A percentile compares a stretch with the other conserved stretches of the same genome.
Conservation (phyloP, 2,329 filamentous ascomycete genomes). For the Apiospora phragmitis region DNA sequence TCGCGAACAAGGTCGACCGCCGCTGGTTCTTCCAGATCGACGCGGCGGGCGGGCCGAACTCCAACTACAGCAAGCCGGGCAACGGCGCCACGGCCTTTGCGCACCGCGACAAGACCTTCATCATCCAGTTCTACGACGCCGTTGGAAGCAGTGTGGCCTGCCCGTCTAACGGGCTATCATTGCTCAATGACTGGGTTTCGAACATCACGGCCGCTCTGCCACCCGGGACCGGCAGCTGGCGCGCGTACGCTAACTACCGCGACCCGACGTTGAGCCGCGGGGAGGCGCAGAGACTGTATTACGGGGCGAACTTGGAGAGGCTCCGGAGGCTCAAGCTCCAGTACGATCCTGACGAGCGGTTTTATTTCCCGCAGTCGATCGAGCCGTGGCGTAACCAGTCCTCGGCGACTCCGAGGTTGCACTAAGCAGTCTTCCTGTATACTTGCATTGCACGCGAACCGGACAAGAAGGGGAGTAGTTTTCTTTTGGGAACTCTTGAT, state of each 20-base stretch:
- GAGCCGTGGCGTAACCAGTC: not conserved
- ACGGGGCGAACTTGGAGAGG: slow-evolving; percentile 38
- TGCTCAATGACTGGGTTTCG: slow-evolving; percentile 29
- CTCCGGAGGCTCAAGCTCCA: slow-evolving; percentile 40
- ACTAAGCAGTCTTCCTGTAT: not conserved
- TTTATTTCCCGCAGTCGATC: slow-evolving; percentile 37
- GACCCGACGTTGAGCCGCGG: slow-evolving; percentile 48
- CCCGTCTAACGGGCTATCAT: slow-evolving; percentile 25
- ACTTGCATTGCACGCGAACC: too few species aligned
- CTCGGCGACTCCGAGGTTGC: not conserved
- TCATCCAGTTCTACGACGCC: slow-evolving; percentile 49
- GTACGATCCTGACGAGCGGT: slow-evolving; percentile 41
- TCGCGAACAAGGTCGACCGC: slow-evolving; percentile 32
- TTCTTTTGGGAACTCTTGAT: not conserved
- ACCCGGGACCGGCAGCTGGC: slow-evolving; percentile 20
- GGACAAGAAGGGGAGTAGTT: not conserved
- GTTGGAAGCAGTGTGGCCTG: slow-evolving; percentile 34
- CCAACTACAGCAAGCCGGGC: slow-evolving; percentile 32
- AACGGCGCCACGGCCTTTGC: slow-evolving; percentile 37
- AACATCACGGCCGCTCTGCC: slow-evolving; percentile 22
- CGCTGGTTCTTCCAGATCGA: slow-evolving; percentile 45
- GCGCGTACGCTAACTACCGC: slow-evolving; percentile 53
- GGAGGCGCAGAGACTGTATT: slow-evolving; percentile 51
- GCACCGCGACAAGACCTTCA: slow-evolving; percentile 46
- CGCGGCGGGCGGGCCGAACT: slow-evolving; percentile 41